Evolutionary conservation across 345 rosid species (phyloP), one percentile per base, ranked within the genome.

Genomic region (Carallia pectinifolia): DNA sequence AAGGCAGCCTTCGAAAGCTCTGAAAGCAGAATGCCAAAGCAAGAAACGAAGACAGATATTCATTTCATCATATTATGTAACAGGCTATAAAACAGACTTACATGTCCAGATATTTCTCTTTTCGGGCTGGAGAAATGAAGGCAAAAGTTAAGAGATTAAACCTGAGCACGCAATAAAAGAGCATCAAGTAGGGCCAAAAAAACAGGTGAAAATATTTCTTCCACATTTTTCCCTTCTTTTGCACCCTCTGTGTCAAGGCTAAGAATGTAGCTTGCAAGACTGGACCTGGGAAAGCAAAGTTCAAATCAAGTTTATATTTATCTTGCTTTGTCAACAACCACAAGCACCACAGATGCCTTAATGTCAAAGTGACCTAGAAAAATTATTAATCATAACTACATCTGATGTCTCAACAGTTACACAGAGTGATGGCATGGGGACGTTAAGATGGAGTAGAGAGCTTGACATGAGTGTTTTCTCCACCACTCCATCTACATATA

Each of bases 91-190:
- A 4, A 44, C 50, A 44, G 17, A 13, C 18, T 27, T 19, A 23
- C 16, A 56, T 23, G 33, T 44, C 5, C 50, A 12, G 15, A 56
- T 23, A 56, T 56, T 56, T 13, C 23, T 23, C 15, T 56, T 30
- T 27, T 27, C 9, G 16, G 60, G 60, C 12, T 16, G 56, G 58
- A 61, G 29, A 27, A 47, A 15, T 36, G 64, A 66, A 73, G 66
- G 40, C 65, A 27, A 18, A 48, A 63, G 58, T 44, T 52, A 63
- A 65, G 69, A 76, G 66, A 62, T 44, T 44, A 69, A 78, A 94
- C 98, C 98, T 91, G 97, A 80, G 95, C 86, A 60, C 97, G 95
- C 77, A 85, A 72, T 70, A 94, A 79, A 77, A 93, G 90, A 23
- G 91, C 85, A 77, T 93, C 96, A 62, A 91, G 85, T 74, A 93